Evolutionary conservation across 2,329 filamentous ascomycete species (phyloP), one percentile per base, ranked within the genome.

Genomic region (Colletotrichum limetticola): DNA sequence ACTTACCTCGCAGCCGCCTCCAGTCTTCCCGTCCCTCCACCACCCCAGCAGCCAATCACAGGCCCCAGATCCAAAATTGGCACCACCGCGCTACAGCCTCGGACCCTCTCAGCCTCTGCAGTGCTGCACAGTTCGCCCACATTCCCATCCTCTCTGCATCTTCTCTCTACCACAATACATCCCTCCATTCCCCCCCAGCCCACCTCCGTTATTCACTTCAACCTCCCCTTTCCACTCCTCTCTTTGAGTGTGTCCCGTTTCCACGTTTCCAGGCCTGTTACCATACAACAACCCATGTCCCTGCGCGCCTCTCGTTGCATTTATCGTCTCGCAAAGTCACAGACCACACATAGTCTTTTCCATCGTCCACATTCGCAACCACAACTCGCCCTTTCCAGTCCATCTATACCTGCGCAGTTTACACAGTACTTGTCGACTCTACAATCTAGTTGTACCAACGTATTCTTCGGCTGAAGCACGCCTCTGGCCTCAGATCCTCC

Each of bases 21-120:
- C 66, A 69, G 69, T 35, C 70, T 68, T 70, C 71, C 71, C 71
- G 71, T 60, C 71, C 71, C 71, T 71, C 71, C 71, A 73, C 60
- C 60, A 72, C 26, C 55, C 26, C 30, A 55, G 22, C 32, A 53
- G 37, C 32, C 66, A 69, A 37, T 65, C 46, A 56, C 3, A 19
- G 12, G 9, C 24, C 19, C 9, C 32, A 16, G 8, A 28, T 12
- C 6, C 26, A 30, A 60, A 56, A 55, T 64, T 65, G 55, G 70
- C 58, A 68, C 59, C 46, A 57, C 24, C 24, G 53, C 46, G 46
- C 46, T 53, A 35, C 46, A 46, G 42, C 42, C 42, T 52, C 59
- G 16, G 42, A 49, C 42, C 42, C 42, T 49, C 12, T 35, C 11
- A 35, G 32, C 32, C 32, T 35, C 32, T 35, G 11, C 32, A 35